Evolutionary conservation across 345 rosid species (phyloP).

Genomic region (Populus simonii): DNA sequence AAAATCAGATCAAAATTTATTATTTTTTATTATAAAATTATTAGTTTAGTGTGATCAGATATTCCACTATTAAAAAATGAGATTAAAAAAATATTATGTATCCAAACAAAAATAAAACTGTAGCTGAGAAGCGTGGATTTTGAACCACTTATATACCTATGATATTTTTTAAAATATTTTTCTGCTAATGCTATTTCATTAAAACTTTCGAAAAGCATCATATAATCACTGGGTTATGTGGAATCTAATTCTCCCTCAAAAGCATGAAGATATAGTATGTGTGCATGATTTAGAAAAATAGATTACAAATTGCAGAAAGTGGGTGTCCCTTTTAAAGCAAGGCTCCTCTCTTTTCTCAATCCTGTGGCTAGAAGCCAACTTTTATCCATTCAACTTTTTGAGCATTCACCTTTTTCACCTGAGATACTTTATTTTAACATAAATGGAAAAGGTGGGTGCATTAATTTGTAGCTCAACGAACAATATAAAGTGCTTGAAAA

Average conservation of each 20-base stretch:
- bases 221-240: constrained; percentile 9
- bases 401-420: constrained; percentile 1
- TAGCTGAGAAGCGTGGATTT: no score
- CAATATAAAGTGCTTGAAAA: not conserved
- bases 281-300: constrained; percentile 36
- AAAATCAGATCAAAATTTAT: no score
- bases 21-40: no score
- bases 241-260: constrained; percentile 58
- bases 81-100: no score
- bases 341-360: constrained; percentile 33
- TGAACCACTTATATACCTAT: no score
- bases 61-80: no score
- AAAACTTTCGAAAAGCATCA: no score
- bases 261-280: constrained; percentile 47
- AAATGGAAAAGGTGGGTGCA: not conserved
- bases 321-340: constrained; percentile 71
- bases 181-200: no score
- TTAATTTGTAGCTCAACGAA: not conserved
- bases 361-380: constrained; percentile 19
- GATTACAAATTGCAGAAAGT: constrained; percentile 61
- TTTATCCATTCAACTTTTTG: constrained; percentile 22
- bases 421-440: not conserved
- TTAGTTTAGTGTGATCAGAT: fast-evolving
- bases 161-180: no score
- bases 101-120: no score